A percentile compares a stretch with the other conserved stretches of the same genome.
Evolutionary conservation across 2,329 filamentous ascomycete species (phyloP).

Genomic region (Pestalotiopsis sp.): DNA sequence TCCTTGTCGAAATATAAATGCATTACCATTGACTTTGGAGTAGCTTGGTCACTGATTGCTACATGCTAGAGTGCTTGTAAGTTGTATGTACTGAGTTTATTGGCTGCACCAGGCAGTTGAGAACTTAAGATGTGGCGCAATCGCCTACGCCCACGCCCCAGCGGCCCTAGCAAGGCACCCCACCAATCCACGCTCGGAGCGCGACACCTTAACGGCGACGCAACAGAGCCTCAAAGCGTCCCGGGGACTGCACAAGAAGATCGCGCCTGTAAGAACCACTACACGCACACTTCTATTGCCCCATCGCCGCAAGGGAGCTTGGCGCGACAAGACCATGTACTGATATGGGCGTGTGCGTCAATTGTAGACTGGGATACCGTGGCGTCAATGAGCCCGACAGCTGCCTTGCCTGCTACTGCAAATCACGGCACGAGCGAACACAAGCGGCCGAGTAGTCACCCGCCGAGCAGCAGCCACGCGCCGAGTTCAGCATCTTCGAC

Average conservation of each 20-base stretch:
- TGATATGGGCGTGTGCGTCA: background rate
- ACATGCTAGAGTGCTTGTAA: too few relatives aligned
- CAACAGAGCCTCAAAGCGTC: background rate
- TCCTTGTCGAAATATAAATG: too few relatives aligned
- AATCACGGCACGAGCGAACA: background rate
- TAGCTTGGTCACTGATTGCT: too few relatives aligned
- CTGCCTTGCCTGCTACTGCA: background rate
- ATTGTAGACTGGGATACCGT: background rate
- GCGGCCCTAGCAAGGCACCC: background rate
- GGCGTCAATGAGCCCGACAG: conserved; percentile 8
- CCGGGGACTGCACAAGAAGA: background rate
- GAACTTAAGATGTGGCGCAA: background rate
- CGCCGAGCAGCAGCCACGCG: background rate
- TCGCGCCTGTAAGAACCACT: background rate
- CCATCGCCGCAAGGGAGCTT: too few relatives aligned
- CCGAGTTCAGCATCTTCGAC: too few relatives aligned
- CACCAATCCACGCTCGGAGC: background rate
- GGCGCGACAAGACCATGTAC: background rate
- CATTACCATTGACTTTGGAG: too few relatives aligned
- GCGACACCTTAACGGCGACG: background rate
- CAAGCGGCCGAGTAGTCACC: conserved; percentile 3
- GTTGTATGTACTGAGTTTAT: too few relatives aligned
- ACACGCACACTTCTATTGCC: too few relatives aligned
- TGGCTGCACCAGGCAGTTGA: too few relatives aligned
- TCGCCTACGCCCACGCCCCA: background rate